Evolutionary conservation across 2,329 filamentous ascomycete species (phyloP).

Genomic region (Aspergillus pseudoviridinutans): DNA sequence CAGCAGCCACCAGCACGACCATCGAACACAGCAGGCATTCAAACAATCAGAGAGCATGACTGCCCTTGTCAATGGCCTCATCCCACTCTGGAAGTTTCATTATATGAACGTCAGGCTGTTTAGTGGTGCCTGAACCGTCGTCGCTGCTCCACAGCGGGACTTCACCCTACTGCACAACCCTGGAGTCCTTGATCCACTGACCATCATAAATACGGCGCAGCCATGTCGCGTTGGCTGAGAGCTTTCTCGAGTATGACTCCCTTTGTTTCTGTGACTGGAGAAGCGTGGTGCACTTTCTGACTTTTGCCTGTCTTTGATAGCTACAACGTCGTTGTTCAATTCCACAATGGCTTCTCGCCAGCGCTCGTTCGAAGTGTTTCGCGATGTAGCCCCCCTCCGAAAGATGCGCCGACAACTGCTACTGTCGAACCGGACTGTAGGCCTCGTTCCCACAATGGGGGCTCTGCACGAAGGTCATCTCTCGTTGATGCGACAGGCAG

Average conservation of each 20-base stretch:
- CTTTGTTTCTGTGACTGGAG: neutral
- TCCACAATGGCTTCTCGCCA: slow-evolving; percentile 15
- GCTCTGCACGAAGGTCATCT: slow-evolving; percentile 91
- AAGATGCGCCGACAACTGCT: slow-evolving; percentile 64
- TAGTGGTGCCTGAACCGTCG: neutral
- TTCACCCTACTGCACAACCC: slow-evolving; percentile 6
- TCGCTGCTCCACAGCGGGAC: slow-evolving; percentile 13
- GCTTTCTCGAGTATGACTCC: slow-evolving; percentile 26
- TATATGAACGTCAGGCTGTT: neutral
- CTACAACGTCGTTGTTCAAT: slow-evolving; percentile 22
- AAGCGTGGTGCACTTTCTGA: slow-evolving; percentile 5
- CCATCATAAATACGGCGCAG: neutral
- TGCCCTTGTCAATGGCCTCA: neutral
- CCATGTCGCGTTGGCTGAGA: slow-evolving; percentile 29
- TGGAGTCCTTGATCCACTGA: neutral
- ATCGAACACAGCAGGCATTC: neutral
- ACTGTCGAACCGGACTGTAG: slow-evolving; percentile 67
- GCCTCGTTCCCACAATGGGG: slow-evolving; percentile 95
- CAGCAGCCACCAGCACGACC: slow-evolving; percentile 5
- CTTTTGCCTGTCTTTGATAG: slow-evolving; percentile 10
- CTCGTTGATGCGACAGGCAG: slow-evolving; percentile 78
- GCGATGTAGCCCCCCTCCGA: slow-evolving; percentile 68
- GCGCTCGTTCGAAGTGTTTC: slow-evolving; percentile 56
- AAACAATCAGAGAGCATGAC: neutral
- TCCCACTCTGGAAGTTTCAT: neutral